Percentiles rank a stretch among this genome's conserved stretches.
Conservation (phyloP, 345 rosid species). For the Eutrema japonicum region DNA sequence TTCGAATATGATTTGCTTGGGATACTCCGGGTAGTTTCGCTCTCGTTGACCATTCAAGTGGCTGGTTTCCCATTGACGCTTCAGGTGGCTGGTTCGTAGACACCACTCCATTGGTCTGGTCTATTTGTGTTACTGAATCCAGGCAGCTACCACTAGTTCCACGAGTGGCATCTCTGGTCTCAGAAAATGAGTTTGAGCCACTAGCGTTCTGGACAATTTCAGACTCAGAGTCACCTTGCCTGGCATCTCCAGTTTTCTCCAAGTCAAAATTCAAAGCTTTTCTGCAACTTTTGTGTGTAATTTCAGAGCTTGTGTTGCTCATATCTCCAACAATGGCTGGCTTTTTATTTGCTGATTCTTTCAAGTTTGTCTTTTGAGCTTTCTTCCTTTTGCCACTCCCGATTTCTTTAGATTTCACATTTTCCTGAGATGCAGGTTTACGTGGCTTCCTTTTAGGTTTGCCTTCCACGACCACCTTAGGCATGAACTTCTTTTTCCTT, state of each 20-base stretch:
- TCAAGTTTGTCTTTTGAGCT: conserved; percentile 47
- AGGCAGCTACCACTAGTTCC: conserved; percentile 27
- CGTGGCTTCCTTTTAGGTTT: conserved; percentile 55
- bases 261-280: conserved; percentile 61
- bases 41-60: conserved; percentile 14
- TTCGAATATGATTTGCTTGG: conserved; percentile 21
- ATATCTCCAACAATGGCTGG: conserved; percentile 28
- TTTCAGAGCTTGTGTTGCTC: conserved; percentile 41
- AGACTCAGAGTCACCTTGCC: conserved; percentile 26
- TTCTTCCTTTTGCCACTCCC: conserved; percentile 55
- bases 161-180: conserved; percentile 29
- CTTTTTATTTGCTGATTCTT: conserved; percentile 49
- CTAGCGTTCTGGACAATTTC: conserved; percentile 32
- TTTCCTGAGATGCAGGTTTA: conserved; percentile 50
- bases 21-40: conserved; percentile 10
- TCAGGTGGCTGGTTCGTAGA: conserved; percentile 20
- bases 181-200: conserved; percentile 41
- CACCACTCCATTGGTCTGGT: conserved; percentile 42
- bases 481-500: conserved; percentile 78
- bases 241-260: conserved; percentile 48
- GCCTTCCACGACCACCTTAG: conserved; percentile 73
- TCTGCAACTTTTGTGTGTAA: conserved; percentile 52
- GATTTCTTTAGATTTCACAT: conserved; percentile 41
- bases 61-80: conserved; percentile 32
- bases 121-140: conserved; percentile 39